Base-by-base conservation (phyloP, 2,329 filamentous ascomycete species). In the Xylariaceae sp. region DNA sequence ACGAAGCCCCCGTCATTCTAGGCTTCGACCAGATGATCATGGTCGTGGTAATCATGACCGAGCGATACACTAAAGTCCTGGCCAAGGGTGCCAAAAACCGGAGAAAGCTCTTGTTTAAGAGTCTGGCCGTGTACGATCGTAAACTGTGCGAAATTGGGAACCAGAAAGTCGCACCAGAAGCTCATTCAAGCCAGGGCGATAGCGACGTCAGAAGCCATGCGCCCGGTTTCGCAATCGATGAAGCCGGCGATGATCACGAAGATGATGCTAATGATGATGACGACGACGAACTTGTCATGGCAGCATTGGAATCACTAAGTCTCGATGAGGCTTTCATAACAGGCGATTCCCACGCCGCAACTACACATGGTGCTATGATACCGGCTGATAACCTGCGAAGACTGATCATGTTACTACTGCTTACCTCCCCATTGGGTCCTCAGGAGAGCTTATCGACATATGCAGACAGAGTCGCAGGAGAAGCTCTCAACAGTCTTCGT, bases 381-480 rank as follows among this genome's bases (percentile, higher is more conserved):
- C 88, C 88, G 0, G 82, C 85, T 0, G 88, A 91, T 69, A 90
- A 90, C 68, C 83, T 90, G 58, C 81, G 85, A 50, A 87, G 84
- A 66, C 74, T 92, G 6, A 73, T 91, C 35, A 87, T 89, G 82
- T 77, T 92, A 3, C 77, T 92, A 10, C 76, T 91, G 1, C 75
- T 91, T 7, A 76, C 84, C 41, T 85, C 88, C 1, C 87, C 88
- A 0, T 74, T 91, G 4, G 79, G 81, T 51, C 74, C 83, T 0
- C 86, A 88, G 66, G 86, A 90, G 69, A 84, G 79, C 57, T 71
- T 91, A 11, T 83, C 88, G 0, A 77, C 78, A 35, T 84, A 88
- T 66, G 79, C 82, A 0, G 76, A 78, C 18, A 78, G 86, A 7
- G 75, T 89, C 9, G 72, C 76, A 0, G 84, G 80, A 1, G 69